Base-by-base conservation (phyloP, 331 rosid species). In the Spiraea crenata region DNA sequence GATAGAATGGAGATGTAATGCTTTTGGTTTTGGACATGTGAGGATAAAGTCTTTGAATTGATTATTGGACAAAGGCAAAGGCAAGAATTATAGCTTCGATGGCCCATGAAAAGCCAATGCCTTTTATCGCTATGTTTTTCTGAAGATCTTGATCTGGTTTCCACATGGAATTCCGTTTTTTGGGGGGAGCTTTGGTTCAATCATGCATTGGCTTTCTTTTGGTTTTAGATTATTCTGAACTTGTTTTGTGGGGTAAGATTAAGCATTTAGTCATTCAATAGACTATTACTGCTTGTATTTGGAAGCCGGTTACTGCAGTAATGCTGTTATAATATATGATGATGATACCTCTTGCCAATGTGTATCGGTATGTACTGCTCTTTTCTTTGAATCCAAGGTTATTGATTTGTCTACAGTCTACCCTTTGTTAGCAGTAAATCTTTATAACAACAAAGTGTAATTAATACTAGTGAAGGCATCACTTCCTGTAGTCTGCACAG, bases 1-100 rank as follows among this genome's bases (percentile, higher is more conserved):
- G 44, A 45, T 46, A 52, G 35, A 9, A 34, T 10, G 8, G 45
- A 41, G 46, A 20, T 56, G 52, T 45, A 14, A 12, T 31, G 41
- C 60, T 69, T 70, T 42, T 68, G 69, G 37, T 16, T 52, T 63
- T 51, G 41, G n/a, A 71, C 84, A 72, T 58, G 71, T 59, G 72
- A 69, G n/a, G 50, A 9, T 3, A 39, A 51, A 63, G 70, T 58
- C 60, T 31, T 69, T 48, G 7, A 59, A 31, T 40, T 66, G 58
- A 62, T 63, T 71, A 40, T 55, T 76, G 25, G 71, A 57, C 31
- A 71, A 46, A 25, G 35, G 25, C 52, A 70, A 56, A 74, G 55
- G 74, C 42, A 39, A 58, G 20, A 61, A 45, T 64, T 17, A 39
- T 66, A 14, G 59, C 57, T 58, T 42, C 45, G 55, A 57, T 58